Evolutionary conservation across 306 rosid species (phyloP), one percentile per base, ranked within the genome.

Genomic region (Cucurbita ficifolia): DNA sequence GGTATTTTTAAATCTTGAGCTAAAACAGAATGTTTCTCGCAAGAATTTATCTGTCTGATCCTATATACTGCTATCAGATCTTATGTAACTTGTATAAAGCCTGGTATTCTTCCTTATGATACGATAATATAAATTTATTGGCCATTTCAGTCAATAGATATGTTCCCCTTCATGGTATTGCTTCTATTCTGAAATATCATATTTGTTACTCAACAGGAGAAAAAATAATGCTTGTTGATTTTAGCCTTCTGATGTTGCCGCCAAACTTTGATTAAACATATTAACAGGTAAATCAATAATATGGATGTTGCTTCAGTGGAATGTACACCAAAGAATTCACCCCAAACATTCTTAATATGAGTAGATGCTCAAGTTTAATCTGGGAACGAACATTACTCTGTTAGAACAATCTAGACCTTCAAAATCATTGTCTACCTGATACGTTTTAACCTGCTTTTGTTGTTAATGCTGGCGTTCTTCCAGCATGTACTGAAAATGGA

Each of bases 291-390:
- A 97, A 24, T 91, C 97, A 1, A 87, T 95, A 59, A 9, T 88
- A 29, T 95, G 99, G 99, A 95, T 95, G 99, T 61, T 89, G 74
- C 46, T 86, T 84, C 96, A 89, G 57, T 89, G 97, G 99, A 95
- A 89, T 77, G 59, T 85, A 5, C 90, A 86, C 81, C 84, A 72
- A 49, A 77, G 69, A 67, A 54, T 71, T 60, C 84, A 72, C 73
- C 76, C 49, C 76, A 78, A 84, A 78, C 84, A 74, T 65, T 79
- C 76, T 39, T 78, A 62, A 80, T 81, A 76, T 48, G 50, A 54
- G 38, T 46, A 48, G 13, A 5, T 14, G 40, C 29, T 16, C 43
- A 7, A 56, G 7, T 64, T 42, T 42, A n/a, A 43, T 65, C 33
- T 2, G 29, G 8, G 6, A 8, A 56, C 6, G 40, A 42, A 8